Percentiles rank a stretch among this genome's conserved stretches.
phyloP scores from a whole-genome alignment of 768 basidiomycete species.

The Gloeostereum incarnatum region DNA sequence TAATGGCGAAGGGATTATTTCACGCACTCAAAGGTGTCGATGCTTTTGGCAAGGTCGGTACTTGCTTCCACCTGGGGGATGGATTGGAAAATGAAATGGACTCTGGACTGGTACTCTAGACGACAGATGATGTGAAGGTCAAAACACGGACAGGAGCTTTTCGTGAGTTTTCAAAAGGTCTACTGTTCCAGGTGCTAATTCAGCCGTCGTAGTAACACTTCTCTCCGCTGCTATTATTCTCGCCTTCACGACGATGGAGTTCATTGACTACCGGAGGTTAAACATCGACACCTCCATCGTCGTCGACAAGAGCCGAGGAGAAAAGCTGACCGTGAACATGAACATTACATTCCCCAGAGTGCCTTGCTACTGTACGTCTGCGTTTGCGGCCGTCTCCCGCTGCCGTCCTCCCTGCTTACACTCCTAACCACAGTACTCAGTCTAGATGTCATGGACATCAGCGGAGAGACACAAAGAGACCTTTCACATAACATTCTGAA shows the following conservation, averaged over 20 bases:
- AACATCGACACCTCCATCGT: slow-evolving; percentile 85
- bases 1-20: slow-evolving; percentile 74
- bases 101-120: slow-evolving; percentile 38
- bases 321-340: slow-evolving; percentile 85
- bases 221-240: slow-evolving; percentile 88
- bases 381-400: background rate
- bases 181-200: background rate
- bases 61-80: background rate
- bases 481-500: slow-evolving; percentile 85
- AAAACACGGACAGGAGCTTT: slow-evolving; percentile 92
- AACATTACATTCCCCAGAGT: slow-evolving; percentile 95
- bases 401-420: slow-evolving; percentile 4
- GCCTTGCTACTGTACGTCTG: slow-evolving; percentile 86
- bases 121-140: slow-evolving; percentile 98
- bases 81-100: background rate
- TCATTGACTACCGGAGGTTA: slow-evolving; percentile 87
- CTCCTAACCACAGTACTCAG: slow-evolving; percentile 61
- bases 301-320: slow-evolving; percentile 91
- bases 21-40: slow-evolving; percentile 83
- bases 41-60: slow-evolving; percentile 94
- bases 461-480: slow-evolving; percentile 90
- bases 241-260: slow-evolving; percentile 88
- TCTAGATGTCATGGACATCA: slow-evolving; percentile 97
- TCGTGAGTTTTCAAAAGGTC: slow-evolving; percentile 48
- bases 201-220: slow-evolving; percentile 63